Evolutionary conservation across 2,329 filamentous ascomycete species (phyloP), one percentile per base, ranked within the genome.

Genomic region (Zymoseptoria ardabiliae): DNA sequence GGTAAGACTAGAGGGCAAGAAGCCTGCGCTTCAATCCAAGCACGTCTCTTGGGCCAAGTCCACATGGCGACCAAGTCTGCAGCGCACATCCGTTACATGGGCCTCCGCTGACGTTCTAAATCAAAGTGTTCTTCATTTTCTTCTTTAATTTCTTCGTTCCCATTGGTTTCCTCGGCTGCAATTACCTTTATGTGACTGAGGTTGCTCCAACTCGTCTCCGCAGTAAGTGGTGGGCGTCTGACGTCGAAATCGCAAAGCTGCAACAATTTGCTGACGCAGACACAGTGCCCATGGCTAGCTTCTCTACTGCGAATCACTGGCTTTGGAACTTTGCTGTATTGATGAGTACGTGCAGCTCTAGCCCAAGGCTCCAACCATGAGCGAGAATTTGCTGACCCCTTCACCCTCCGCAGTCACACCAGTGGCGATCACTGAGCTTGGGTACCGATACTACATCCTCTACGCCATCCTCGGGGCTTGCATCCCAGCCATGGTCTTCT

Each of bases 81-180:
- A 35, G 2, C 9, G 22, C 28, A 35, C 7, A 13, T 35, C 8
- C 7, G 28, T 4, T 35, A 4, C 28, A 35, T 9, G 11, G 9
- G 2, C 28, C 2, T 5, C 3, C 28, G 11, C 28, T 35, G 28
- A 35, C 28, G 2, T 4, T 35, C 28, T 7, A 2, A 9, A 7
- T 7, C 3, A 35, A 35, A 35, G 81, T 79, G 0, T 76, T 81
- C 62, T 84, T 84, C 70, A 77, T 85, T 54, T 85, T 82, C 70
- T 70, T 83, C 53, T 86, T 82, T 74, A 82, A 84, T 71, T 82
- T 80, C 65, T 85, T 85, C 71, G 80, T 84, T 51, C 81, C 81
- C 0, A 80, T 84, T 58, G 83, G 82, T 0, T 84, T 83, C 72
- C 75, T 84, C 0, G 82, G 83, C 1, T 78, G 81, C 30, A 84